These are phyloP conservation scores for Sclerospora graminicola DNA, from an alignment of 352 stramenopile species.

Conservation along the genomic window DNA sequence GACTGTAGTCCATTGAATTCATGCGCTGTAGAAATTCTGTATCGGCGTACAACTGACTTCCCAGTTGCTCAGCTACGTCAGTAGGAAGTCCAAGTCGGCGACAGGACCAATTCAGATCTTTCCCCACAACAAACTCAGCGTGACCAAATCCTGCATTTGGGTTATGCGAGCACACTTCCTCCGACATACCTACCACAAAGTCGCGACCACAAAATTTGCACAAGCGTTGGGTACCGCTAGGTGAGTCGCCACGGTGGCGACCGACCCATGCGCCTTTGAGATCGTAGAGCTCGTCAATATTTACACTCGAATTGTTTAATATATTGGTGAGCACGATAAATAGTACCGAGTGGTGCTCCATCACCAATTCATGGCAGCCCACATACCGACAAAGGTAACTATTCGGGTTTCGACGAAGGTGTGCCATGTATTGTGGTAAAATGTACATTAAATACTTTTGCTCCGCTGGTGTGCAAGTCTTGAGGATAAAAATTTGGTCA, in stretches of 20 bases:
- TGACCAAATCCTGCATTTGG: slow-evolving; percentile 52
- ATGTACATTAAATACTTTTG: slow-evolving; percentile 82
- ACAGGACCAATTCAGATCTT: slow-evolving; percentile 83
- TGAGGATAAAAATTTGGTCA: slow-evolving; percentile 84
- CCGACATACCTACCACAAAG: slow-evolving; percentile 80
- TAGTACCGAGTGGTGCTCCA: slow-evolving; percentile 74
- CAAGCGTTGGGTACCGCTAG: slow-evolving; percentile 57
- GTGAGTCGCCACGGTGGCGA: slow-evolving; percentile 49
- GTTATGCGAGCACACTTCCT: slow-evolving; percentile 64
- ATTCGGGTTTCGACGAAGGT: slow-evolving; percentile 72
- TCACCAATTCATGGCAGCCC: slow-evolving; percentile 81
- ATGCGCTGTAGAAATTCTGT: slow-evolving; percentile 90
- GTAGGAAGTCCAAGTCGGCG: slow-evolving; percentile 57
- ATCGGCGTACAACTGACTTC: slow-evolving; percentile 84
- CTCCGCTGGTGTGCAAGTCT: slow-evolving; percentile 78
- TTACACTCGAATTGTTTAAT: slow-evolving; percentile 74
- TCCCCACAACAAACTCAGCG: slow-evolving; percentile 69
- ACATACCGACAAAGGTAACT: slow-evolving; percentile 84
- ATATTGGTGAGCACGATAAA: slow-evolving; percentile 88
- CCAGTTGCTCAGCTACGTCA: slow-evolving; percentile 63
- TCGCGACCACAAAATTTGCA: slow-evolving; percentile 85
- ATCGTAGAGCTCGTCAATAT: slow-evolving; percentile 85
- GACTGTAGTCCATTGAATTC: slow-evolving; percentile 96
- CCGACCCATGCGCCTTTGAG: slow-evolving; percentile 88
- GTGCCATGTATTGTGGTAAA: slow-evolving; percentile 78